A percentile compares a stretch with the other conserved stretches of the same genome.
phyloP scores from a whole-genome alignment of 2,329 filamentous ascomycete genomes.

The Exophiala calicioides region DNA sequence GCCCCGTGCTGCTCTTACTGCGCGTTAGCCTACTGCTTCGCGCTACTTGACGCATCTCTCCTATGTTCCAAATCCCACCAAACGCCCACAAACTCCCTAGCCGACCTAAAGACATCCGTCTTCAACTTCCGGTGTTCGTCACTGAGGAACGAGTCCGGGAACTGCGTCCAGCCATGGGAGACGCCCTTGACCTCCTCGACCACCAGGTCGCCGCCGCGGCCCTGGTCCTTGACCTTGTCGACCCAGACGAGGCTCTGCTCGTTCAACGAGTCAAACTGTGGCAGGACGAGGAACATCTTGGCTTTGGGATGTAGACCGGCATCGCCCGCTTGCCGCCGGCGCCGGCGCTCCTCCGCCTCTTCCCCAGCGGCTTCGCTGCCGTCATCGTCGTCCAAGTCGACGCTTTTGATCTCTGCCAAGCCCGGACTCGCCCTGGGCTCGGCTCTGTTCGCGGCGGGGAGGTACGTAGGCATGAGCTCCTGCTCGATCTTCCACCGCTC shows the following conservation, averaged over 20 bases:
- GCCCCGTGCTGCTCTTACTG: no score
- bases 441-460: conserved; percentile 18
- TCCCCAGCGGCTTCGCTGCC: no score
- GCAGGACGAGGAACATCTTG: conserved; percentile 28
- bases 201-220: conserved; percentile 22
- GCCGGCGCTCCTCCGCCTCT: no score
- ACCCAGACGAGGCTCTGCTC: conserved; percentile 28
- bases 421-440: conserved; percentile 29
- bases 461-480: conserved; percentile 32
- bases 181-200: conserved; percentile 29
- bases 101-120: conserved; percentile 18
- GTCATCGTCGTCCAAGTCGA: no score
- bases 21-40: no score
- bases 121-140: conserved; percentile 20
- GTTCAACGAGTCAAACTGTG: conserved; percentile 29
- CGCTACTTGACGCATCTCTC: background rate
- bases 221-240: conserved; percentile 27
- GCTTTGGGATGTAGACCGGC: conserved; percentile 29
- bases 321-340: background rate
- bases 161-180: conserved; percentile 32
- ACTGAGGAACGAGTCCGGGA: conserved; percentile 30
- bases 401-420: conserved; percentile 25
- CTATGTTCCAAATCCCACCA: conserved; percentile 16
- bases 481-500: conserved; percentile 27
- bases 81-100: conserved; percentile 14